These are phyloP conservation scores for Hyphodiscus sp. DNA, from an alignment of 2,329 filamentous ascomycete genomes.

Conservation along the genomic window DNA sequence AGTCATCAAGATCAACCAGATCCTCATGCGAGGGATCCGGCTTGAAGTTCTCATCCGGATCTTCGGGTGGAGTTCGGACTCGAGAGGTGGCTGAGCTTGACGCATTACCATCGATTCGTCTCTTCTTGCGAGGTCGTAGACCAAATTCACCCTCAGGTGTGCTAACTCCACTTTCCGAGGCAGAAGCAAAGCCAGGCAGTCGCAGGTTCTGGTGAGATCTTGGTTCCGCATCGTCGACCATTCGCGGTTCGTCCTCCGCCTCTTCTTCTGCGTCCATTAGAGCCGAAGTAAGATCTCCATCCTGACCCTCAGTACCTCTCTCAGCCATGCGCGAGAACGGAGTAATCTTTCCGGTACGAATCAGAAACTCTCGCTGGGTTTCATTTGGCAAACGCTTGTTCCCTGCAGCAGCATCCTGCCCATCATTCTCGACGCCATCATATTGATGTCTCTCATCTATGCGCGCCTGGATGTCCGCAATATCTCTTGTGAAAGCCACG, in stretches of 20 bases:
- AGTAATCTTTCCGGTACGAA: slow-evolving; percentile 95
- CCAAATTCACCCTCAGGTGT: slow-evolving; percentile 47
- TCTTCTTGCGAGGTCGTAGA: slow-evolving; percentile 52
- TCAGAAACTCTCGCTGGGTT: slow-evolving; percentile 79
- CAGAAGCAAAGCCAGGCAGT: slow-evolving; percentile 63
- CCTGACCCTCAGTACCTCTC: slow-evolving; percentile 48
- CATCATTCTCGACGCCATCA: slow-evolving; percentile 38
- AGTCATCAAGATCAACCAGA: slow-evolving; percentile 22
- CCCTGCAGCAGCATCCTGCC: slow-evolving; percentile 39
- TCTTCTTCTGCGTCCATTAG: slow-evolving; percentile 77
- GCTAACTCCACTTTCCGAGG: slow-evolving; percentile 31
- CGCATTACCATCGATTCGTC: slow-evolving; percentile 33
- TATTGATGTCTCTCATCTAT: slow-evolving; percentile 67
- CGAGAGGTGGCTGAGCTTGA: slow-evolving; percentile 16
- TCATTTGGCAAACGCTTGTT: slow-evolving; percentile 68
- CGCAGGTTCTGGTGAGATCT: slow-evolving; percentile 67
- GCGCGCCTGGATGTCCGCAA: slow-evolving; percentile 72
- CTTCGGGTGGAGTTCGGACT: slow-evolving; percentile 22
- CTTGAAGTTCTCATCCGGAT: slow-evolving; percentile 31
- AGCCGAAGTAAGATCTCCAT: slow-evolving; percentile 67
- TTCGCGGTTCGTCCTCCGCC: slow-evolving; percentile 35
- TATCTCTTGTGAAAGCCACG: slow-evolving; percentile 57
- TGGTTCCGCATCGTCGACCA: slow-evolving; percentile 38
- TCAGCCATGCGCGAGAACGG: slow-evolving; percentile 72
- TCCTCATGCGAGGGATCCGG: slow-evolving; percentile 20